phyloP scores from a whole-genome alignment of 2,329 filamentous ascomycete genomes.

The Stagonosporopsis tanaceti region DNA sequence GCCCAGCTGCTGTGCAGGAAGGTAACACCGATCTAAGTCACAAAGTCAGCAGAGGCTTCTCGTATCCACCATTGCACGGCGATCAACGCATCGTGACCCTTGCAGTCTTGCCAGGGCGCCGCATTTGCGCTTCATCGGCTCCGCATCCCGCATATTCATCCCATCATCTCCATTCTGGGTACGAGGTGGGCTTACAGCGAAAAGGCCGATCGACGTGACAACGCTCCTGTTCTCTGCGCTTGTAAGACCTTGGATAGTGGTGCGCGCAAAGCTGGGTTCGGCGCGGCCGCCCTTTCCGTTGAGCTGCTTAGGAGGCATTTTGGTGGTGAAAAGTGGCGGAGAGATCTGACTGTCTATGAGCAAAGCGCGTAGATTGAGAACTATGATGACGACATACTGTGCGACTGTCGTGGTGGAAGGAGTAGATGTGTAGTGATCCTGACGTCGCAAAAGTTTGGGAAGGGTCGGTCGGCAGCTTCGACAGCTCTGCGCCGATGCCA shows the following conservation, averaged over 20 bases:
- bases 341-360: not conserved
- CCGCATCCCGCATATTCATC: slow-evolving; percentile 13
- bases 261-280: slow-evolving; percentile 52
- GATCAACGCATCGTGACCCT: not conserved
- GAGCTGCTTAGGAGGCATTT: slow-evolving; percentile 44
- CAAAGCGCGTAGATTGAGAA: not conserved
- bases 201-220: slow-evolving; percentile 58
- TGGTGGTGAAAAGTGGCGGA: slow-evolving; percentile 11
- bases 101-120: not conserved
- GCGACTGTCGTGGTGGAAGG: not conserved
- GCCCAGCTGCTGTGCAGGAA: slow-evolving; percentile 63
- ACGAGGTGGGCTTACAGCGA: slow-evolving; percentile 55
- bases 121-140: slow-evolving; percentile 8
- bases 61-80: slow-evolving; percentile 2
- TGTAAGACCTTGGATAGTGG: slow-evolving; percentile 52
- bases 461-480: slow-evolving; percentile 17
- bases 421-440: slow-evolving; percentile 20
- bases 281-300: slow-evolving; percentile 36
- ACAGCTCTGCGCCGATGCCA: slow-evolving; percentile 9
- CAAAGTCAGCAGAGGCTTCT: slow-evolving; percentile 28
- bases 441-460: slow-evolving; percentile 37
- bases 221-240: slow-evolving; percentile 59
- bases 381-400: slow-evolving; percentile 12
- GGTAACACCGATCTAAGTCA: slow-evolving; percentile 56
- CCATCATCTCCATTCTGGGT: slow-evolving; percentile 9